A percentile compares a stretch with the other conserved stretches of the same genome.
phyloP scores from a whole-genome alignment of 805 yeast genomes.

The Saturnispora gosingensis region DNA sequence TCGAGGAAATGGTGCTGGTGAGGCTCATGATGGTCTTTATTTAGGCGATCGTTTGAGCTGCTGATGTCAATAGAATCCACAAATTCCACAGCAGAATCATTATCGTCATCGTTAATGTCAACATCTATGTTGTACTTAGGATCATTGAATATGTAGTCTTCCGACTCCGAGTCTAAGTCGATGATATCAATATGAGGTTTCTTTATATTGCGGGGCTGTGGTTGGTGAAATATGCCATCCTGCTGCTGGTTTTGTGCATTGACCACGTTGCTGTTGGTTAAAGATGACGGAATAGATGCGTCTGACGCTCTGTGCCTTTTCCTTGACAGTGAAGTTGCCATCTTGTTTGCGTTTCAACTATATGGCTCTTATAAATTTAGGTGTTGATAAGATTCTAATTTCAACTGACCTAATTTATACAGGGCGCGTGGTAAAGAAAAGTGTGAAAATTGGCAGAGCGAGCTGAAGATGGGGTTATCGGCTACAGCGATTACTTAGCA shows the following conservation, averaged over 20 bases:
- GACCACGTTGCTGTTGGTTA: background rate
- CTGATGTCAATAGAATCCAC: constrained; percentile 3
- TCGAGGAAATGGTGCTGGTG: background rate
- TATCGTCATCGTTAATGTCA: constrained; percentile 2
- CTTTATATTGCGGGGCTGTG: constrained; percentile 9
- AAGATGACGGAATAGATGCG: background rate
- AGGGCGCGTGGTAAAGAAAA: background rate
- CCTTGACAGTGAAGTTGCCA: constrained; percentile 6
- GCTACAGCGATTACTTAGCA: too few relatives aligned
- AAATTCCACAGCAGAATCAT: constrained; percentile 8
- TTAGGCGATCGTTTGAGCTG: background rate
- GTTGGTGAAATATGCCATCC: background rate
- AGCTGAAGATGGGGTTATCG: background rate
- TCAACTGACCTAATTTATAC: background rate
- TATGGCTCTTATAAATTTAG: background rate
- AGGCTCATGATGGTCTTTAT: constrained; percentile 1
- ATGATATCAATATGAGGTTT: constrained; percentile 24
- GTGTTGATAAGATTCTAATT: background rate
- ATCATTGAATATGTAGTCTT: constrained; percentile 24
- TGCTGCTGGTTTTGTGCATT: background rate
- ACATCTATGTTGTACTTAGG: background rate
- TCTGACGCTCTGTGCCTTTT: constrained; percentile 7
- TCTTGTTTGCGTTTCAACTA: background rate
- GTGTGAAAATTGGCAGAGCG: background rate
- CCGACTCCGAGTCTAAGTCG: constrained; percentile 35